Conservation (phyloP, 2,329 filamentous ascomycete genomes). For the Trichothecium sympodiale region DNA sequence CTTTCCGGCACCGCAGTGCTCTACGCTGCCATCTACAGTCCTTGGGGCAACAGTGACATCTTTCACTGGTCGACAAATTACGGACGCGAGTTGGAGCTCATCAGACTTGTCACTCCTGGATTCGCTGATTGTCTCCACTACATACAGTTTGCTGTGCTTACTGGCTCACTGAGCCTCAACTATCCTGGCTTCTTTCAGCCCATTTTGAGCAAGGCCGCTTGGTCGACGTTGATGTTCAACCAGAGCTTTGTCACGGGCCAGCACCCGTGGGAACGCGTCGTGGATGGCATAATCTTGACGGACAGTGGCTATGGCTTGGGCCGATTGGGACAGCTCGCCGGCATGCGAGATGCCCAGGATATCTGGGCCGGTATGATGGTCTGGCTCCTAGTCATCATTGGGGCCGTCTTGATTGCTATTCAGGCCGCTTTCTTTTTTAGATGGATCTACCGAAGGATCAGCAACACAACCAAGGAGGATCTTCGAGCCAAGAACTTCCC, state of each 20-base stretch:
- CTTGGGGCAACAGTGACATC: conserved; percentile 83
- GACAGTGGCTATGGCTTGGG: conserved; percentile 73
- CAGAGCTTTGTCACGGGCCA: conserved; percentile 69
- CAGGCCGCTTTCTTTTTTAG: conserved; percentile 68
- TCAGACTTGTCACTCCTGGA: conserved; percentile 86
- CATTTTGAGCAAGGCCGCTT: conserved; percentile 73
- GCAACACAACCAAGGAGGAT: conserved; percentile 70
- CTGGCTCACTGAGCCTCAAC: conserved; percentile 73
- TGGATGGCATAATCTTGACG: conserved; percentile 79
- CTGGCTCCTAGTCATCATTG: conserved; percentile 74
- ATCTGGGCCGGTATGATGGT: conserved; percentile 92
- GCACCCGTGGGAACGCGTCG: conserved; percentile 52
- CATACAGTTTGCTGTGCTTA: conserved; percentile 83
- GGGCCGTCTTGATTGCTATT: conserved; percentile 52
- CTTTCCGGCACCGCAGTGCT: conserved; percentile 74
- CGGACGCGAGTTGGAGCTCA: conserved; percentile 80
- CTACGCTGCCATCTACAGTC: conserved; percentile 77
- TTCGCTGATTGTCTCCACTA: conserved; percentile 97
- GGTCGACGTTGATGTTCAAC: conserved; percentile 90
- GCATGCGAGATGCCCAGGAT: conserved; percentile 64
- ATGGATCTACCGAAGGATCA: conserved; percentile 64
- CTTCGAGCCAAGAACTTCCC: conserved; percentile 84
- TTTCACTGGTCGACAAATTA: conserved; percentile 99
- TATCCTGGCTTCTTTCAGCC: conserved; percentile 96
- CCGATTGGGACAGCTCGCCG: conserved; percentile 67